phyloP scores from a whole-genome alignment of 1,284 basidiomycete genomes.

The Cryptococcus sp. region DNA sequence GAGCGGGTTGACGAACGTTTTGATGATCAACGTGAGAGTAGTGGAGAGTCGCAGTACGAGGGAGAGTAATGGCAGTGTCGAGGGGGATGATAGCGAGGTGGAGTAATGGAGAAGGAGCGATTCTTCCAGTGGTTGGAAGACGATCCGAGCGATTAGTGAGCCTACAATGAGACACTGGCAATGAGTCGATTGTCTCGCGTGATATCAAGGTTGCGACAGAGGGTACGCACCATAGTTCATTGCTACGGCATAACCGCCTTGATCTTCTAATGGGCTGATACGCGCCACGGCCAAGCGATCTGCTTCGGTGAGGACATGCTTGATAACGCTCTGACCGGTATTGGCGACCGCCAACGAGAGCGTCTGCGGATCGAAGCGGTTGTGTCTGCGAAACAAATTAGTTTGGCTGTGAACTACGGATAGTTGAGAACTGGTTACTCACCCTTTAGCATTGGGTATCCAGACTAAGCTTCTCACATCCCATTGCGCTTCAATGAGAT shows the following conservation, averaged over 20 bases:
- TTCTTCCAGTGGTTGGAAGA: constrained; percentile 93
- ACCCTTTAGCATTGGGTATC: constrained; percentile 8
- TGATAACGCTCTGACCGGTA: constrained; percentile 65
- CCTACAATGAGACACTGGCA: constrained; percentile 57
- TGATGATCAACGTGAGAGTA: constrained; percentile 68
- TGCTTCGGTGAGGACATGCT: constrained; percentile 92
- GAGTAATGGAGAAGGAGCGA: constrained; percentile 85
- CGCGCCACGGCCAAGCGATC: constrained; percentile 86
- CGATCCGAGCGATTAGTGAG: constrained; percentile 81
- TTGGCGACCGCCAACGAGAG: constrained; percentile 60
- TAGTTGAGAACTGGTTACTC: background rate
- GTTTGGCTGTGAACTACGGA: background rate
- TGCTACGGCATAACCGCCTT: constrained; percentile 91
- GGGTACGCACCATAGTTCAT: constrained; percentile 80
- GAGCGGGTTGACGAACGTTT: constrained; percentile 72
- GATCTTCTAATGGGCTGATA: constrained; percentile 77
- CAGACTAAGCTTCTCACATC: constrained; percentile 15
- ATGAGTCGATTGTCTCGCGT: background rate
- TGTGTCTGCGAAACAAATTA: constrained; percentile 14
- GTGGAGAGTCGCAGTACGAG: constrained; percentile 69
- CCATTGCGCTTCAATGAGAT: constrained; percentile 34
- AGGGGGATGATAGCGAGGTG: constrained; percentile 56
- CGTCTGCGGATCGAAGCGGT: constrained; percentile 16
- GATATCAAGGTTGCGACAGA: background rate
- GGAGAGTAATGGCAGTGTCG: constrained; percentile 43